Conservation (phyloP, 768 basidiomycete genomes). For the Russula ochroleuca region DNA sequence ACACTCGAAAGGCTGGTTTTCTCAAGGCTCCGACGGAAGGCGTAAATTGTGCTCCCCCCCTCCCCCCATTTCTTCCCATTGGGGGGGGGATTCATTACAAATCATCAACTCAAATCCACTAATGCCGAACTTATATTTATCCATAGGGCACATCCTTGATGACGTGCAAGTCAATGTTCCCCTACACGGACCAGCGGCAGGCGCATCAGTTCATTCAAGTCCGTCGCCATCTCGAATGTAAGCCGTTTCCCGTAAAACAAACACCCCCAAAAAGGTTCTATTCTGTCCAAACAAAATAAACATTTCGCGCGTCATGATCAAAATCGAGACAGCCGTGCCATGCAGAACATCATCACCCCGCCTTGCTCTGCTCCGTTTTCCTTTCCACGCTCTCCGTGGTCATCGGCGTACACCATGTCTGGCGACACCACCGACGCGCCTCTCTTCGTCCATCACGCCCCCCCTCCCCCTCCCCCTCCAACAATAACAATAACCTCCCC, state of each 20-base stretch:
- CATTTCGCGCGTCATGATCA: constrained; percentile 16
- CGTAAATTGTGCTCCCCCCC: background rate
- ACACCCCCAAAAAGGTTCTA: too few relatives aligned
- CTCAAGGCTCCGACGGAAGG: constrained; percentile 16
- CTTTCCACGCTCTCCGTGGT: constrained; percentile 27
- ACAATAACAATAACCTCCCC: too few relatives aligned
- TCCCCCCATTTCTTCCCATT: too few relatives aligned
- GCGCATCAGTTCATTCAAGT: constrained; percentile 18
- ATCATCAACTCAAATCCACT: background rate
- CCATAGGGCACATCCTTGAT: constrained; percentile 15
- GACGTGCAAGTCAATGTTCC: constrained; percentile 19
- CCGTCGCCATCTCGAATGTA: constrained; percentile 20
- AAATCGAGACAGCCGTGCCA: constrained; percentile 14
- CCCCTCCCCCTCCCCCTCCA: background rate
- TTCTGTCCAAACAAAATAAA: background rate
- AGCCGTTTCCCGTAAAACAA: background rate
- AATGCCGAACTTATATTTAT: background rate
- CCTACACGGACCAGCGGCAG: constrained; percentile 14
- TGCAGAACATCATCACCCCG: constrained; percentile 1
- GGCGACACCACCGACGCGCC: constrained; percentile 29
- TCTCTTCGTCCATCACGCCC: too few relatives aligned
- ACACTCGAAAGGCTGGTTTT: constrained; percentile 5
- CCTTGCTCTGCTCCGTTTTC: constrained; percentile 26
- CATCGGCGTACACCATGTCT: constrained; percentile 30
- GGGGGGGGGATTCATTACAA: background rate